Evolutionary conservation across 2,329 filamentous ascomycete genomes (phyloP), one percentile per base, ranked within the genome.

Genomic region (Biscogniauxia marginata): DNA sequence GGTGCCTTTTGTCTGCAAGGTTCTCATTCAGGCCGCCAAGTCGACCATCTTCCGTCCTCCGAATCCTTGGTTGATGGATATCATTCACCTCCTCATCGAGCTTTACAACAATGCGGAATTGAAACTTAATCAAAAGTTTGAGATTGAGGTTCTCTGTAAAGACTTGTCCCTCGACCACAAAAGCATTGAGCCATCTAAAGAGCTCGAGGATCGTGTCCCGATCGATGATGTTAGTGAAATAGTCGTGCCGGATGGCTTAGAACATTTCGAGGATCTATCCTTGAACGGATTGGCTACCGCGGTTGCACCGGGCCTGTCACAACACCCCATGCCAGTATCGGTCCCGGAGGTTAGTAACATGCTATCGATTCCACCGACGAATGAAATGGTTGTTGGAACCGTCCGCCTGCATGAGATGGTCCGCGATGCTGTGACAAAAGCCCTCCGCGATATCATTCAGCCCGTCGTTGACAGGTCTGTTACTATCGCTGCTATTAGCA

Each of bases 21-120:
- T 97, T 4, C 78, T 99, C 20, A 84, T 89, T 20, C 92, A 97
- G 70, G 93, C 92, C 19, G 86, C 85, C 39, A 84, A 86, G 50
- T 98, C 95, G 0, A 89, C 88, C 11, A 88, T 98, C 8, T 99
- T 99, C 76, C 89, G 87, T 55, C 93, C 93, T 9, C 95, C 95
- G 1, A 99, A 99, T 66, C 95, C 95, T 1, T 99, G 95, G 95
- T 74, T 97, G 46, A 96, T 97, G 90, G 95, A 99, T 67, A 95
- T 99, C 53, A 85, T 99, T 54, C 85, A 90, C 61, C 79, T 98
- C 7, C 81, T 99, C 34, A 90, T 96, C 66, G 96, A 99, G 69
- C 81, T 99, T 3, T 99, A 99, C 68, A 89, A 96, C 68, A 89
- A 90, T 67, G 91, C 91, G 13, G 93, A 97, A 65, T 79, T 99